Evolutionary conservation across 257 asterid species (phyloP), one percentile per base, ranked within the genome.

Genomic region (Craterostigma plantagineum): DNA sequence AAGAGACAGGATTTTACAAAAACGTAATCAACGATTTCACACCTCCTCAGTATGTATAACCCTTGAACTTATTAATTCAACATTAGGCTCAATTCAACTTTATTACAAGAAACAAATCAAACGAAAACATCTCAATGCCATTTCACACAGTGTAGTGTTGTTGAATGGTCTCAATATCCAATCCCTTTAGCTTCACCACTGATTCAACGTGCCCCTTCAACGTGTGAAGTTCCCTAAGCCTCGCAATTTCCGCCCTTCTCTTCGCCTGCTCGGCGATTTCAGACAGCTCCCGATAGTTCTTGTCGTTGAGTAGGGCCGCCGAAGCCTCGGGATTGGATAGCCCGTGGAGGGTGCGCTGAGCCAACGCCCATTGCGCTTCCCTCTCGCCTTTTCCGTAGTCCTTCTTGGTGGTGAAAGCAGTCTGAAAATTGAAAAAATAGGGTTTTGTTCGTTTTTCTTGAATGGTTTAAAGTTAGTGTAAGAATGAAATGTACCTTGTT

Each of bases 161-260:
- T 43, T 78, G 74, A 43, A 74, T 78, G 45, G 77, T 71, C 3
- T 75, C 92, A 30, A 75, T 23, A 23, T 23, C 30, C 30, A 23
- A 23, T 23, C 30, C 30, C 30, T 23, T 23, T 2, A 23, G 30
- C 72, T 78, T 78, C 50, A 74, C 86, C 33, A 74, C 81, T 8
- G 86, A 78, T 33, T 78, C 92, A 7, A 74, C 92, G 37, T 78
- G 92, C 50, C 92, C 86, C 78, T 78, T 78, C 2, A 71, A 79
- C 13, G 90, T 81, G 74, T 77, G 79, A 30, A 78, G 77, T 60
- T 81, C 94, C 60, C 85, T 70, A 59, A 81, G 33, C 93, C 94
- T 74, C 54, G 84, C 81, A 57, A 81, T 81, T 49, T 81, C 92
- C 44, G 92, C 94, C 34, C 87, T 66, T 60, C 78, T 57, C 56